These are phyloP conservation scores for Ceratobasidium sp. DNA, from an alignment of 1,284 basidiomycete genomes.

Conservation along the genomic window DNA sequence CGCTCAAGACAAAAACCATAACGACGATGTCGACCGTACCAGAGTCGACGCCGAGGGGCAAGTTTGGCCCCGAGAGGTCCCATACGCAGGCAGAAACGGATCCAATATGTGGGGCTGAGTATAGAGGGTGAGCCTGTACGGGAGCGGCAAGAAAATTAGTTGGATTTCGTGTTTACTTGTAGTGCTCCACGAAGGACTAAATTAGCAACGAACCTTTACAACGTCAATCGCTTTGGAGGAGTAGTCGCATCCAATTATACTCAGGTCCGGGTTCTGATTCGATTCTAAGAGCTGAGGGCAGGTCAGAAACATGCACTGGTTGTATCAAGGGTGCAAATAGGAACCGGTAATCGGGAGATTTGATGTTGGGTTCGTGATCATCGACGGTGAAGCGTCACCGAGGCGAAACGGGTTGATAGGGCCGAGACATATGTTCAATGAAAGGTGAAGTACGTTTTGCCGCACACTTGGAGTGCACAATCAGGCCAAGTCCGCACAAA, in stretches of 20 bases:
- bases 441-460: not conserved
- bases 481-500: not conserved
- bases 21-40: conserved; percentile 84
- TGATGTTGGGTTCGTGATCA: not conserved
- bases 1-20: conserved; percentile 95
- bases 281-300: conserved; percentile 64
- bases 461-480: not conserved
- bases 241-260: conserved; percentile 87
- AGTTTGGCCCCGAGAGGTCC: conserved; percentile 76
- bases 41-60: conserved; percentile 71
- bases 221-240: conserved; percentile 87
- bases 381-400: not conserved
- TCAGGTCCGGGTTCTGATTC: conserved; percentile 82
- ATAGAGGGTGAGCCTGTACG: conserved; percentile 70
- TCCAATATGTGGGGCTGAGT: conserved; percentile 69
- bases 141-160: not conserved
- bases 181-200: not conserved
- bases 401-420: not conserved
- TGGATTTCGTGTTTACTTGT: not conserved
- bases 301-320: not conserved
- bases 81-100: conserved; percentile 83
- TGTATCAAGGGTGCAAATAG: no score
- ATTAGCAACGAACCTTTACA: conserved; percentile 67
- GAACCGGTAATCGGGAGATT: not conserved
- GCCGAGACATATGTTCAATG: not conserved